Evolutionary conservation across 2,329 filamentous ascomycete species (phyloP).

Genomic region (Xylogone sp.): DNA sequence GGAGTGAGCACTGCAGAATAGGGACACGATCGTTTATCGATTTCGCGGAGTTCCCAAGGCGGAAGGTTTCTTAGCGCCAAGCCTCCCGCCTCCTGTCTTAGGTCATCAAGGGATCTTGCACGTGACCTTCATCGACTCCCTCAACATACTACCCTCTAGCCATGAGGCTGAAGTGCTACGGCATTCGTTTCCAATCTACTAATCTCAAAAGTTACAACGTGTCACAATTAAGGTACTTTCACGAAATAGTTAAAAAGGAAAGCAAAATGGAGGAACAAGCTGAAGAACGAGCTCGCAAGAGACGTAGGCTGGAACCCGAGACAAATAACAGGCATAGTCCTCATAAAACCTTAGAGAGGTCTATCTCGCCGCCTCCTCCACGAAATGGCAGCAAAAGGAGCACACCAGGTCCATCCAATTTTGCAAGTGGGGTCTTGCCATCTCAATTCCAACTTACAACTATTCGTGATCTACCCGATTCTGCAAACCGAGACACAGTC

Average conservation of each 20-base stretch:
- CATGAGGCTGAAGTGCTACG: not conserved
- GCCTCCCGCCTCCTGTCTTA: not conserved
- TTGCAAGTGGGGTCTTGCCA: conserved; percentile 7
- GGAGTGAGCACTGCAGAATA: not conserved
- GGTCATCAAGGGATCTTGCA: not conserved
- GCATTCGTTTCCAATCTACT: not conserved
- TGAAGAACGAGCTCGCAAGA: conserved; percentile 20
- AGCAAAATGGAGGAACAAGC: conserved; percentile 14
- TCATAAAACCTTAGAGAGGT: conserved; percentile 13
- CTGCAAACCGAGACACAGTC: conserved; percentile 53
- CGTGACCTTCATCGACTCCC: not conserved
- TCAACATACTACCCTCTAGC: not conserved
- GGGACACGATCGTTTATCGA: not conserved
- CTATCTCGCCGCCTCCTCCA: conserved; percentile 26
- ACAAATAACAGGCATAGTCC: conserved; percentile 6
- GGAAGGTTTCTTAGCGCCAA: not conserved
- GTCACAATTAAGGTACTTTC: not conserved
- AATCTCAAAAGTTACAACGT: not conserved
- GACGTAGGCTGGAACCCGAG: conserved; percentile 16
- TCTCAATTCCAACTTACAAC: conserved; percentile 59
- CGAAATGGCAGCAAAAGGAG: conserved; percentile 8
- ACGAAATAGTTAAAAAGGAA: not conserved
- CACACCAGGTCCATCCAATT: conserved; percentile 1
- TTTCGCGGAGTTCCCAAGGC: not conserved
- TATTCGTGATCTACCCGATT: conserved; percentile 47